phyloP scores from a whole-genome alignment of 140 eudicot genomes.

The Senecio squalidus region DNA sequence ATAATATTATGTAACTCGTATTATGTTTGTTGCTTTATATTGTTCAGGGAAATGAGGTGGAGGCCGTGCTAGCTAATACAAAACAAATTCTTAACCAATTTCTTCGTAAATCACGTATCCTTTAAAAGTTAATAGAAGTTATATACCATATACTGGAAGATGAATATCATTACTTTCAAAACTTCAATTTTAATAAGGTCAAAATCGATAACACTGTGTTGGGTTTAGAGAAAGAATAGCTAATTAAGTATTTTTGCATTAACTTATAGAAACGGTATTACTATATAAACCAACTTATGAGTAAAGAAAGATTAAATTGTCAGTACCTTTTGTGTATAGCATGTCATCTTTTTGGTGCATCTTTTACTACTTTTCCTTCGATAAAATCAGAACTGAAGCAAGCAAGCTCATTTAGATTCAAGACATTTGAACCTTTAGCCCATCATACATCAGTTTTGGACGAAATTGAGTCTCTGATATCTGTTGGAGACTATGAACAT shows the following conservation, averaged over 20 bases:
- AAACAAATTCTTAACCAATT: constrained; percentile 89
- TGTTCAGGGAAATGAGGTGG: constrained; percentile 76
- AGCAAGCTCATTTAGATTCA: constrained; percentile 61
- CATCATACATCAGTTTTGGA: constrained; percentile 47
- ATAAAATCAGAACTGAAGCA: constrained; percentile 62
- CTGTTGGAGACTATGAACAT: constrained; percentile 49
- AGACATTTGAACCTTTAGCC: constrained; percentile 78
- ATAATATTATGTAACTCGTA: not conserved
- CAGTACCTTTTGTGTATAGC: not conserved
- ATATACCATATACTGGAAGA: not conserved
- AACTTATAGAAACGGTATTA: not conserved
- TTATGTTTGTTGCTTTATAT: constrained; percentile 14
- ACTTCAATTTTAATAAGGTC: not conserved
- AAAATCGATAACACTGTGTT: not conserved
- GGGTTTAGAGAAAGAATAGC: constrained; percentile 2
- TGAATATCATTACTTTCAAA: constrained; percentile 1
- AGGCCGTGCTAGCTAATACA: constrained; percentile 91
- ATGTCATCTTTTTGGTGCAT: constrained; percentile 8
- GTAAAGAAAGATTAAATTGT: not conserved
- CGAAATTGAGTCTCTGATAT: constrained; percentile 54
- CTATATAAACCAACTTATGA: not conserved
- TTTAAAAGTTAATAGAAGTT: constrained; percentile 3
- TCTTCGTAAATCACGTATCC: constrained; percentile 97
- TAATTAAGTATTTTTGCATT: not conserved
- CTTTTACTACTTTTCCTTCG: constrained; percentile 32